Conservation (phyloP, 192 early-diverging fungal genomes). For the Gamsiella multidivaricata region DNA sequence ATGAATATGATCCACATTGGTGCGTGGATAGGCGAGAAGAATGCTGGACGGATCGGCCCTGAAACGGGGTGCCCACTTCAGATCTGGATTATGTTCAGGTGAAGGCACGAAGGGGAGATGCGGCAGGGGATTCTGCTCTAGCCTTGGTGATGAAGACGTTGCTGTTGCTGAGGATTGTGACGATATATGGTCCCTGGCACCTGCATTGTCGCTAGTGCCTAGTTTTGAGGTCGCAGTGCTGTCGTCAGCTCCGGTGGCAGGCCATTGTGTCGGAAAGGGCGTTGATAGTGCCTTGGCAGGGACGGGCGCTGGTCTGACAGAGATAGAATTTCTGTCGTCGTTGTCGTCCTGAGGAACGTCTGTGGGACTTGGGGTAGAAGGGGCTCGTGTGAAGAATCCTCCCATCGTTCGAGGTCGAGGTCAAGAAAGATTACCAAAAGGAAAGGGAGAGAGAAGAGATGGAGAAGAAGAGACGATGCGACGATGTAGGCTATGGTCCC, state of each 20-base stretch:
- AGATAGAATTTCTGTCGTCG: constrained; percentile 20
- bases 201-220: no score
- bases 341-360: background rate
- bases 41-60: constrained; percentile 42
- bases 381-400: constrained; percentile 33
- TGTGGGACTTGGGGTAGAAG: constrained; percentile 14
- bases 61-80: constrained; percentile 7
- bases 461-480: no score
- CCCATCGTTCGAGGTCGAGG: constrained; percentile 24
- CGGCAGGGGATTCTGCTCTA: constrained; percentile 17
- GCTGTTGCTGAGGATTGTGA: background rate
- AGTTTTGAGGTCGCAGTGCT: background rate
- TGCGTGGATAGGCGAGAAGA: constrained; percentile 27
- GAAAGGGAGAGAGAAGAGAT: background rate
- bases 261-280: constrained; percentile 26
- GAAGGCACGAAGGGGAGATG: constrained; percentile 34
- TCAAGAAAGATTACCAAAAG: background rate
- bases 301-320: constrained; percentile 29
- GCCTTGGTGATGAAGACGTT: constrained; percentile 8
- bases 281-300: constrained; percentile 27
- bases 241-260: background rate
- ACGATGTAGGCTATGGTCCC: no score
- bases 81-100: constrained; percentile 28
- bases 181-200: no score
- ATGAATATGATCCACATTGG: constrained; percentile 41